Base-by-base conservation (phyloP, 306 rosid genomes). In the Trifolium repens region DNA sequence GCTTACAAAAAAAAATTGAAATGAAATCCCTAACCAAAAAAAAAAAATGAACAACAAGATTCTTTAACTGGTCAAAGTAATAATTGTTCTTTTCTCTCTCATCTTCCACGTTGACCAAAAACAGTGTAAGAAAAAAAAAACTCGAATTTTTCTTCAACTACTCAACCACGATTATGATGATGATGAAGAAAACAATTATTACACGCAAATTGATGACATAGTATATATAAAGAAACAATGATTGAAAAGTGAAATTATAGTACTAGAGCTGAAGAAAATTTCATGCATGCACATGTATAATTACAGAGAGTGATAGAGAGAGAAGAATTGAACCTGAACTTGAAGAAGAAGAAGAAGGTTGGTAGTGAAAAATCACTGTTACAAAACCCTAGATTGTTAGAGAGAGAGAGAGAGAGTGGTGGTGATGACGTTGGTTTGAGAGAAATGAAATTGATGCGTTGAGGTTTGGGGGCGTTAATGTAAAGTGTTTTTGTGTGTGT, bases 361-460 rank as follows among this genome's bases (percentile, higher is more conserved):
- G 39, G 42, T 14, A 53, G 75, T 17, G 77, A 62, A 85, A 85
- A 83, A 71, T 85, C 89, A 85, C 87, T 79, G 81, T 79, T 78
- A 19, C 75, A 71, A 81, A 90, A 88, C 93, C 93, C 96, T 88
- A 90, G 88, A 86, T 79, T 86, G 72, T 81, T 74, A 5, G 5
- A 34, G 58, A 47, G 62, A 69, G 71, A 72, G 76, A 80, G 53
- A 76, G 70, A 63, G 14, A 62, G 47, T 26, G 46, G 52, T 57
- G 69, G 43, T 26, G 81, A 80, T 40, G 75, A 44, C 7, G 77
- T 71, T 47, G 53, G 49, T 32, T 32, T 32, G 35, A 32, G 35
- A 32, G 35, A 32, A 37, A 7, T 59, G 10, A 67, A 67, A 75
- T 80, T 57, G 83, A 80, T 75, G 81, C 81, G 87, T 74, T 35